phyloP scores from a whole-genome alignment of 176 grass and related monocot genomes.

The Melocanna baccifera region DNA sequence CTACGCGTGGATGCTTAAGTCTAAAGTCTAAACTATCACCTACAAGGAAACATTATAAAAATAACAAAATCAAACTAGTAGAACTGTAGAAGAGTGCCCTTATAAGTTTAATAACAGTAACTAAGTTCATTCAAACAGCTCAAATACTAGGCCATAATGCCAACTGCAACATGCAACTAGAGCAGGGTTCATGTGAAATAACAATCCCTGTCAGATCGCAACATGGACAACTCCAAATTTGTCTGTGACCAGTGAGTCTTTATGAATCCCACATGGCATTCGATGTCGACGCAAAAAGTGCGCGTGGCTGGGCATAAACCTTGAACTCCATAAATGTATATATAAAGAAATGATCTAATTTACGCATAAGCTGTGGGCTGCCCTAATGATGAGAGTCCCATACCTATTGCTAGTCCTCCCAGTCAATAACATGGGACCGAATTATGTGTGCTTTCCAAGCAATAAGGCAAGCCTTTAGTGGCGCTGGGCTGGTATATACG shows the following conservation, averaged over 20 bases:
- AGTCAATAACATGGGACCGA: slow-evolving; percentile 26
- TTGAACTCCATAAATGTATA: neutral
- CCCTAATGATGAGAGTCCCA: neutral
- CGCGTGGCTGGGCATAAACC: neutral
- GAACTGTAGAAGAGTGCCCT: neutral
- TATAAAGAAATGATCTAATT: neutral
- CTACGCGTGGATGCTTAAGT: neutral
- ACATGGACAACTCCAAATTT: neutral
- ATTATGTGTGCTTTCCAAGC: slow-evolving; percentile 21
- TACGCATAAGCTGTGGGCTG: neutral
- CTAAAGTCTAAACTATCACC: neutral
- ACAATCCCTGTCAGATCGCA: neutral
- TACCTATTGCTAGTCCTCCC: neutral
- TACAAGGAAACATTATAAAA: neutral
- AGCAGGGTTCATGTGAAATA: neutral
- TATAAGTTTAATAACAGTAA: neutral
- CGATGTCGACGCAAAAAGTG: neutral
- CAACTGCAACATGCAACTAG: slow-evolving; percentile 1
- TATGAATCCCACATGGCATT: neutral
- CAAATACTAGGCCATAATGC: neutral
- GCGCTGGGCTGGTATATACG: neutral
- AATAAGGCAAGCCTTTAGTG: slow-evolving; percentile 25
- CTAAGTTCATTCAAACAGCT: neutral
- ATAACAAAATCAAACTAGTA: neutral
- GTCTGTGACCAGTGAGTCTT: neutral